phyloP scores from a whole-genome alignment of 164 flowering plant genomes.

The Chloranthus sessilifolius region DNA sequence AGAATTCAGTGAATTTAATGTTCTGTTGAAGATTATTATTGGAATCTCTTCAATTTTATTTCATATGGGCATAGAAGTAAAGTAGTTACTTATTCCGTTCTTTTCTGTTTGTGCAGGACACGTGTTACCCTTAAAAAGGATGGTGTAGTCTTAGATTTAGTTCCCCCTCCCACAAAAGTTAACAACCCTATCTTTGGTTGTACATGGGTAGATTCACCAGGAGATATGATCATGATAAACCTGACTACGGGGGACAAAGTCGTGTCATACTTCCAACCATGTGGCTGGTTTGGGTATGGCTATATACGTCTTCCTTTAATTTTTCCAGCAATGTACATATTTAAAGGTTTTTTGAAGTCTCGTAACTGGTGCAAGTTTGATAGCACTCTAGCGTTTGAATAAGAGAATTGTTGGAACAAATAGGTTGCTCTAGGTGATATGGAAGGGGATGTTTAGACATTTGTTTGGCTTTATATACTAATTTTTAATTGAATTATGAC shows the following conservation, averaged over 20 bases:
- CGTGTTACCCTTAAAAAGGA: constrained; percentile 50
- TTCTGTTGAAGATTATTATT: too few relatives aligned
- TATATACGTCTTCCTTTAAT: not conserved
- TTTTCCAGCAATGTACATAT: too few relatives aligned
- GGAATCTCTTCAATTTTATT: too few relatives aligned
- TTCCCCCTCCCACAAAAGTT: constrained; percentile 83
- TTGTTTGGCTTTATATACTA: too few relatives aligned
- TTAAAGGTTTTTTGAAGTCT: too few relatives aligned
- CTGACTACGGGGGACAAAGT: constrained; percentile 47
- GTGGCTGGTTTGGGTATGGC: constrained; percentile 56
- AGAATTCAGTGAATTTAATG: too few relatives aligned
- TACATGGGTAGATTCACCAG: constrained; percentile 82
- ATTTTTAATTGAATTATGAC: too few relatives aligned
- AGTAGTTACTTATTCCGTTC: not conserved
- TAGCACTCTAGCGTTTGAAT: too few relatives aligned
- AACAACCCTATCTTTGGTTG: constrained; percentile 83
- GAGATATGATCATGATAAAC: constrained; percentile 84
- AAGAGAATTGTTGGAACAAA: too few relatives aligned
- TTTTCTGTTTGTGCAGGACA: constrained; percentile 37
- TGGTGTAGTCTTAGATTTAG: constrained; percentile 40
- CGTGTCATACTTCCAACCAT: constrained; percentile 42
- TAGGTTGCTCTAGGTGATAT: too few relatives aligned
- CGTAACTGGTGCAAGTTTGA: too few relatives aligned
- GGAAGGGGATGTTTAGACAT: too few relatives aligned
- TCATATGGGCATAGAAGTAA: not conserved